Evolutionary conservation across 2,329 filamentous ascomycete species (phyloP), one percentile per base, ranked within the genome.

Genomic region (Zymoseptoria brevis): DNA sequence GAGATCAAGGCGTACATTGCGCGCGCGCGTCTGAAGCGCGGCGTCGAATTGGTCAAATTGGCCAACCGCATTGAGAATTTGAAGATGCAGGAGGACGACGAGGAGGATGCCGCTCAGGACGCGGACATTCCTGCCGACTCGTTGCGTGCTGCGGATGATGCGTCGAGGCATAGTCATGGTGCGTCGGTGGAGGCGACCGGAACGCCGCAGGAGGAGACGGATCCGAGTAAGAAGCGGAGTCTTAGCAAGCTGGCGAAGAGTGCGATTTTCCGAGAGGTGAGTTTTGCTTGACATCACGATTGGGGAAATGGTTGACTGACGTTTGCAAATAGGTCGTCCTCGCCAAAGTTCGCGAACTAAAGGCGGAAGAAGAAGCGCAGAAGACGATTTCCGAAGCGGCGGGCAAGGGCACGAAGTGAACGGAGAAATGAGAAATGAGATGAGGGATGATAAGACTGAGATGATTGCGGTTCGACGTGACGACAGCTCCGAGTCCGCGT

Each of bases 1-100:
- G 94, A 99, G 79, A 95, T 99, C 80, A 89, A 89, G 76, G 88
- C 91, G 56, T 96, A 94, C 79, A 90, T 95, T 76, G 88, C 92
- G 64, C 91, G 91, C 76, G 90, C 90, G 59, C 90, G 91, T 63
- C 87, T 99, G 67, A 88, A 88, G 75, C 88, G 93, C 64, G 93
- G 92, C 69, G 95, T 99, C 77, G 90, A 97, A 76, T 87, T 96
- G 71, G 89, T 97, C 80, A 96, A 96, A 78, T 85, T 99, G 57
- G 86, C 90, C 65, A 96, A 96, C 77, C 89, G 93, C 64, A 97
- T 99, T 77, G 90, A 96, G 74, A 83, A 89, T 30, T 87, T 99
- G 78, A 96, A 91, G 78, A 87, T 95, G 79, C 88, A 94, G 74
- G 92, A 96, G 70, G 91, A 96, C 65, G 90, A 94, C 60, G 85